These are phyloP conservation scores for Manihot esculenta DNA, from an alignment of 441 rosid species.

Conservation along the genomic window DNA sequence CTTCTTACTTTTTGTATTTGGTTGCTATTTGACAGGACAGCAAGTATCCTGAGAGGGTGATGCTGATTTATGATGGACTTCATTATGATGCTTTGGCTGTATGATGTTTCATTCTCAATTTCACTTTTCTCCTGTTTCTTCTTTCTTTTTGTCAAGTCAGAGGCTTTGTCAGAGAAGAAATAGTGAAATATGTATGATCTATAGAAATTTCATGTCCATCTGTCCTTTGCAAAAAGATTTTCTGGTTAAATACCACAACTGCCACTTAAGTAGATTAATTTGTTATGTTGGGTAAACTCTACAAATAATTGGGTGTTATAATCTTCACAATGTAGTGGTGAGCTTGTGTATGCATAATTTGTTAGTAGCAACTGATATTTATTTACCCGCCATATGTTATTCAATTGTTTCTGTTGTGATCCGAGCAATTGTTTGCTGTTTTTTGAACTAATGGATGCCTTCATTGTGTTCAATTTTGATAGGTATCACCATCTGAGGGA, in stretches of 20 bases:
- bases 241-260: neutral
- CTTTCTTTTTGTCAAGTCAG: neutral
- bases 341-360: neutral
- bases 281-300: neutral
- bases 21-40: constrained; percentile 47
- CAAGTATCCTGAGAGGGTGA: constrained; percentile 66
- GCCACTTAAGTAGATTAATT: neutral
- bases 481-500: constrained; percentile 80
- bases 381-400: neutral
- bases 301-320: neutral
- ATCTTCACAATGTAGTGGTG: neutral
- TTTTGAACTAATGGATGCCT: neutral
- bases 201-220: neutral
- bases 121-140: neutral
- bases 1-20: neutral
- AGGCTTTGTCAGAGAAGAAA: neutral
- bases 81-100: constrained; percentile 95
- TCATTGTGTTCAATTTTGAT: constrained; percentile 14
- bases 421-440: neutral
- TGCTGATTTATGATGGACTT: constrained; percentile 89
- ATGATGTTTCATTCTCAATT: constrained; percentile 34
- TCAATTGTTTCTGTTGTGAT: neutral
- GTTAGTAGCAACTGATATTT: neutral
- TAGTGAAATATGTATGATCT: neutral
- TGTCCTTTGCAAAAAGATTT: neutral